Evolutionary conservation across 1,139 yeast genomes (phyloP).

Genomic region (Suhomyces panamericanus): DNA sequence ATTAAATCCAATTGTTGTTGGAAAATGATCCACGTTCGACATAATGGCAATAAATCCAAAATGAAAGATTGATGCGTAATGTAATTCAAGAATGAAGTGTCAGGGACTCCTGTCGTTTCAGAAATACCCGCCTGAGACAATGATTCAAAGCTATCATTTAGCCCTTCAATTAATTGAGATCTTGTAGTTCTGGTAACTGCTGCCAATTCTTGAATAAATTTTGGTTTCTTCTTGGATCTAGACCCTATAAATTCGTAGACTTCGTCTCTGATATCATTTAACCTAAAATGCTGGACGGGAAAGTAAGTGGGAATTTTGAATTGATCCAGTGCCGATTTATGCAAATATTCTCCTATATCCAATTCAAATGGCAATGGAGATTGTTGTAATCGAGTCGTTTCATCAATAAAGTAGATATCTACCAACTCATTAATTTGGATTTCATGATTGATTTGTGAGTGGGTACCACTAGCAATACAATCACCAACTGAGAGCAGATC

Average conservation of each 20-base stretch:
- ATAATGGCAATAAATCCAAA: conserved; percentile 36
- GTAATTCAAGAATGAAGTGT: conserved; percentile 20
- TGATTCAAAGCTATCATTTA: conserved; percentile 1
- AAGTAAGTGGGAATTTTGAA: background rate
- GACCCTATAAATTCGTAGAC: conserved; percentile 20
- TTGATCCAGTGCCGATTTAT: background rate
- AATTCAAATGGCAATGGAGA: conserved; percentile 36
- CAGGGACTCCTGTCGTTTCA: conserved; percentile 23
- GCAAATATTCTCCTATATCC: conserved; percentile 31
- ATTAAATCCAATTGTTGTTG: conserved; percentile 30
- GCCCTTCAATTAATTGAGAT: conserved; percentile 9
- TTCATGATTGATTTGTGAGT: conserved; percentile 42
- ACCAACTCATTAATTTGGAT: conserved; percentile 38
- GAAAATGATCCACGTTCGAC: conserved; percentile 37
- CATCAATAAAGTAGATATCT: conserved; percentile 33
- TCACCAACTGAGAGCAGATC: conserved; percentile 46
- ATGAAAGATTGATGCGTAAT: conserved; percentile 16
- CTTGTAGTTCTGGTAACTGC: conserved; percentile 14
- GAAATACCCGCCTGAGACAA: conserved; percentile 6
- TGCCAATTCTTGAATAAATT: conserved; percentile 20
- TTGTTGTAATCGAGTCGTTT: conserved; percentile 22
- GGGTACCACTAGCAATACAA: conserved; percentile 29
- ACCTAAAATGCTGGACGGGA: conserved; percentile 2
- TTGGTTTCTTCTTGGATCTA: conserved; percentile 21
- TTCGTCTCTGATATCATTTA: conserved; percentile 14